phyloP scores from a whole-genome alignment of 2,329 filamentous ascomycete genomes.

The Exophiala lecanii-corni region DNA sequence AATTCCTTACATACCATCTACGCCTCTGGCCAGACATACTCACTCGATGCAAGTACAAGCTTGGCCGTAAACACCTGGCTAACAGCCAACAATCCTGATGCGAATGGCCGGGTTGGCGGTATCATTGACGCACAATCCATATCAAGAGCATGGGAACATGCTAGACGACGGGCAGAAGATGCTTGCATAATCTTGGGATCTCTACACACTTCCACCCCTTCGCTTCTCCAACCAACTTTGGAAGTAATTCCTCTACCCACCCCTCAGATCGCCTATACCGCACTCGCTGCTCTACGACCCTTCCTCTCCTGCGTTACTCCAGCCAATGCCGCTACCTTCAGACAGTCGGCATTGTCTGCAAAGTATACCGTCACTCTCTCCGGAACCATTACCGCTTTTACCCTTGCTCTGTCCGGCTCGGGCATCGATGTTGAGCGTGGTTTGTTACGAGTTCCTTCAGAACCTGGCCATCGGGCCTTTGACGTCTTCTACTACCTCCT shows the following conservation, averaged over 20 bases:
- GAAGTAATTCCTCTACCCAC: slow-evolving; percentile 73
- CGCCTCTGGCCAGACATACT: slow-evolving; percentile 73
- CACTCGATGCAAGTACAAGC: slow-evolving; percentile 83
- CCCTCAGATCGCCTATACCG: slow-evolving; percentile 69
- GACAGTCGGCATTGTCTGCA: slow-evolving; percentile 75
- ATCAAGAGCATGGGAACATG: slow-evolving; percentile 90
- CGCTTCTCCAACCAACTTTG: slow-evolving; percentile 75
- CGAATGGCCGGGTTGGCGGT: slow-evolving; percentile 66
- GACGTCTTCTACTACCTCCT: slow-evolving; percentile 97
- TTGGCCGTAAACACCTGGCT: slow-evolving; percentile 95
- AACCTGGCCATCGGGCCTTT: slow-evolving; percentile 83
- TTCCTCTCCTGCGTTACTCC: slow-evolving; percentile 86
- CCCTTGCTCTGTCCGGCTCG: slow-evolving; percentile 74
- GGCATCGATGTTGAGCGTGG: slow-evolving; percentile 82
- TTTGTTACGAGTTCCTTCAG: slow-evolving; percentile 71
- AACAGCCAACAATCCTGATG: slow-evolving; percentile 66
- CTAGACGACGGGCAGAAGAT: slow-evolving; percentile 87
- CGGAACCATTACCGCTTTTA: slow-evolving; percentile 71
- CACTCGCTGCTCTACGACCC: slow-evolving; percentile 75
- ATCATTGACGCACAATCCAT: slow-evolving; percentile 77
- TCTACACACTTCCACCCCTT: slow-evolving; percentile 82
- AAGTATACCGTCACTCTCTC: slow-evolving; percentile 75
- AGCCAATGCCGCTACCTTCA: slow-evolving; percentile 76
- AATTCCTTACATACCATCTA: slow-evolving; percentile 91
- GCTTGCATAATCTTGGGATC: slow-evolving; percentile 87